Conservation (phyloP, 1,139 yeast species). For the Protomyces macrosporus region DNA sequence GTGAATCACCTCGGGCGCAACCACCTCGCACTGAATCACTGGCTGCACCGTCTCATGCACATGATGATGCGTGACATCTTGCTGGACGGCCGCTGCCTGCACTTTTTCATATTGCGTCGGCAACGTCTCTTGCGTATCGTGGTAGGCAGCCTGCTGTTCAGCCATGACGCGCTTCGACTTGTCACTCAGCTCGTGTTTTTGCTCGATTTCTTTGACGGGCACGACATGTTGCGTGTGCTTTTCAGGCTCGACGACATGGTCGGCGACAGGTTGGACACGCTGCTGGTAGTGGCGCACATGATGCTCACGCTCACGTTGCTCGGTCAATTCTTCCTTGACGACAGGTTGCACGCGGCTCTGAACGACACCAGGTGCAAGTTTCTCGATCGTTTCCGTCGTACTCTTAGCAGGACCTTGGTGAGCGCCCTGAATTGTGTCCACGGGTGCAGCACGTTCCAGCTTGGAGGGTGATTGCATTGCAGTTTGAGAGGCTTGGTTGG, state of each 20-base stretch:
- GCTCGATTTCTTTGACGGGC: not conserved
- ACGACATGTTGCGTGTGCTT: not conserved
- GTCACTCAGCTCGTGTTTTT: not conserved
- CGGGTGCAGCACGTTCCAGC: too few relatives aligned
- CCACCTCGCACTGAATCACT: not conserved
- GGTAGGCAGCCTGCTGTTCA: not conserved
- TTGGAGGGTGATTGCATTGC: too few relatives aligned
- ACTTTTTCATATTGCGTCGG: not conserved
- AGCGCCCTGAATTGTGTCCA: too few relatives aligned
- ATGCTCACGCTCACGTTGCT: not conserved
- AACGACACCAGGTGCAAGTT: not conserved
- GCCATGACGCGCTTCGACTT: not conserved
- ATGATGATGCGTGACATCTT: not conserved
- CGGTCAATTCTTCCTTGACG: not conserved
- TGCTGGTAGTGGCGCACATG: constrained; percentile 1
- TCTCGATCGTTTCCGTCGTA: not conserved
- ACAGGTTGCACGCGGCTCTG: not conserved
- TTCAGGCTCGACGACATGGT: not conserved
- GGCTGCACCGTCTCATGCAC: constrained; percentile 3
- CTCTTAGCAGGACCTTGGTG: not conserved
- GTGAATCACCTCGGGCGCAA: not conserved
- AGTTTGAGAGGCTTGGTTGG: too few relatives aligned
- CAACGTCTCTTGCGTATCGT: too few relatives aligned
- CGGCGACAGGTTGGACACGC: not conserved
- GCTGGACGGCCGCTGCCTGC: not conserved